phyloP scores from a whole-genome alignment of 108 stramenopile genomes.

The Conticribra weissflogii region DNA sequence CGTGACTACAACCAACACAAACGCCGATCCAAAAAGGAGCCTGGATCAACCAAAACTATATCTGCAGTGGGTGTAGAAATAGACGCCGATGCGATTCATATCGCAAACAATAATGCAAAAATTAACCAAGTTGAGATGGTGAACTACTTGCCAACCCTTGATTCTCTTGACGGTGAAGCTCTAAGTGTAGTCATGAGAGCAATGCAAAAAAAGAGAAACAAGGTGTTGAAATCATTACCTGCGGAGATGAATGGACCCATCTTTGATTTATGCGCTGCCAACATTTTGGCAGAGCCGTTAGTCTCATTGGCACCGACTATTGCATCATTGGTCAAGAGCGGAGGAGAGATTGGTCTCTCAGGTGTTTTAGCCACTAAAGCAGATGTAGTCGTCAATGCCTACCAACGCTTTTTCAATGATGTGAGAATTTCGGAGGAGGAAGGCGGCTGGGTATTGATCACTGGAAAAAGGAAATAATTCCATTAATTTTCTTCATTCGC shows the following conservation, averaged over 20 bases:
- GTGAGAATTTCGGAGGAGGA: constrained; percentile 58
- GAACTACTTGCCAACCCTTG: constrained; percentile 65
- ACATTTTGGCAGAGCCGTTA: constrained; percentile 77
- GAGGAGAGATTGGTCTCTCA: constrained; percentile 69
- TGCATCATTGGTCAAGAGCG: constrained; percentile 55
- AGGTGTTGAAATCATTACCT: constrained; percentile 50
- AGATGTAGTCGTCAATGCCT: constrained; percentile 62
- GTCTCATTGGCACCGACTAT: constrained; percentile 62
- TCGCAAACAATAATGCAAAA: constrained; percentile 76
- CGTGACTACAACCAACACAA: constrained; percentile 27
- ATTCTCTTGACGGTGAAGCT: constrained; percentile 67
- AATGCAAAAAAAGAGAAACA: constrained; percentile 47
- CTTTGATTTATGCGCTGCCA: constrained; percentile 76
- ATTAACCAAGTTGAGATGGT: constrained; percentile 68
- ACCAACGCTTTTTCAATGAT: constrained; percentile 64
- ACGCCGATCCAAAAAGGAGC: not conserved
- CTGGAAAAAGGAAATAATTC: constrained; percentile 62
- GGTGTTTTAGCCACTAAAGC: constrained; percentile 69
- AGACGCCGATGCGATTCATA: constrained; percentile 81
- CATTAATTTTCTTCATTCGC: too few species aligned
- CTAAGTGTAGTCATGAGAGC: constrained; percentile 68
- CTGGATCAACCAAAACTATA: constrained; percentile 17
- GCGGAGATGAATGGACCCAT: constrained; percentile 53
- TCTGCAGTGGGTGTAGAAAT: constrained; percentile 75
- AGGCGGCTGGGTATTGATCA: constrained; percentile 71